Evolutionary conservation across 192 early-diverging fungal genomes (phyloP).

Genomic region (Radiomyces spectabilis): DNA sequence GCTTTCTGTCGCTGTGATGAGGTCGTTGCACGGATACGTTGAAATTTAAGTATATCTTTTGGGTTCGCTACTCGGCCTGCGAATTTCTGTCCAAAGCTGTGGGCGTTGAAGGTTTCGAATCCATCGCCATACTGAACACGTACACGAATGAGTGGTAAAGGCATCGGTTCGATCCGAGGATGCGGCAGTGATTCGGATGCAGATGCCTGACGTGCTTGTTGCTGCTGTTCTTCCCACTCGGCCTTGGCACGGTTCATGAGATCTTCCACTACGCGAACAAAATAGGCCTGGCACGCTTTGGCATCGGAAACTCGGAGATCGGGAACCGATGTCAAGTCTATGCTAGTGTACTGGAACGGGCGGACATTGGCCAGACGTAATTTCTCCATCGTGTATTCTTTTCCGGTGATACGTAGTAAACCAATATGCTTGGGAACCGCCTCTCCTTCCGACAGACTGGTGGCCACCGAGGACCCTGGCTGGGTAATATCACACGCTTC

Average conservation of each 20-base stretch:
- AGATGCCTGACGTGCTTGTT: not conserved
- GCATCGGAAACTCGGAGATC: conserved; percentile 46
- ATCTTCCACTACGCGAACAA: conserved; percentile 49
- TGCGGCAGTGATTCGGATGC: conserved; percentile 37
- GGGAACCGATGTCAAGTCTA: conserved; percentile 46
- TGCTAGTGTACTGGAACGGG: conserved; percentile 75
- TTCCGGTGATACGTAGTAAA: conserved; percentile 54
- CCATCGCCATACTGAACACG: conserved; percentile 87
- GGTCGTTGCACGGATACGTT: conserved; percentile 40
- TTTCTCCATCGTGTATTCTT: conserved; percentile 66
- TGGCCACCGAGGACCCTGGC: conserved; percentile 90
- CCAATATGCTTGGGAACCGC: conserved; percentile 56
- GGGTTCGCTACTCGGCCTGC: conserved; percentile 81
- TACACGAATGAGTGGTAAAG: conserved; percentile 70
- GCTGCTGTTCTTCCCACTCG: conserved; percentile 36
- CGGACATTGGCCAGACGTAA: conserved; percentile 74
- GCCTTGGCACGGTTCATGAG: conserved; percentile 61
- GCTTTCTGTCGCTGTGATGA: not conserved
- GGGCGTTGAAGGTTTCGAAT: conserved; percentile 76
- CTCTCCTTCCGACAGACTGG: conserved; percentile 81
- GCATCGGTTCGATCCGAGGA: conserved; percentile 36
- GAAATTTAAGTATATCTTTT: conserved; percentile 79
- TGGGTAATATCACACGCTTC: conserved; percentile 77
- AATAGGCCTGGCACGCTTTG: conserved; percentile 41
- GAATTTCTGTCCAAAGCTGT: conserved; percentile 78